phyloP scores from a whole-genome alignment of 2,329 filamentous ascomycete genomes.

The Coleophoma eucalyptorum region DNA sequence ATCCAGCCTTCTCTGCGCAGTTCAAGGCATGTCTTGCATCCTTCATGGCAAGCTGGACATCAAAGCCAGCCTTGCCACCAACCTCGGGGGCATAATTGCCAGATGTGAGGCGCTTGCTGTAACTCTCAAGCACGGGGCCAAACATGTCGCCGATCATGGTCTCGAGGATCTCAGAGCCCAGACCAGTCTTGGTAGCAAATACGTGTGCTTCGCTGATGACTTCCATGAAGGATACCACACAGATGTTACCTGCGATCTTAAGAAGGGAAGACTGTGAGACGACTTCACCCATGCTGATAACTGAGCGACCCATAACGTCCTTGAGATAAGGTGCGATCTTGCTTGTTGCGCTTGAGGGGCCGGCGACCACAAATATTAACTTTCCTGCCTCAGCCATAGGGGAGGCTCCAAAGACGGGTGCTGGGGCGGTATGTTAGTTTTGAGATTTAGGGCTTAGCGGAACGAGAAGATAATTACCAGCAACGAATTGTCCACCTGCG shows the following conservation, averaged over 20 bases:
- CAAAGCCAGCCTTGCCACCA: conserved; percentile 17
- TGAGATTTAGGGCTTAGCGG: no score
- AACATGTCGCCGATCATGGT: conserved; percentile 38
- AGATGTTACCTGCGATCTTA: conserved; percentile 37
- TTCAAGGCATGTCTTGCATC: conserved; percentile 21
- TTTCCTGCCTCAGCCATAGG: conserved; percentile 39
- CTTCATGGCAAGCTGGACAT: conserved; percentile 20
- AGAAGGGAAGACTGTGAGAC: conserved; percentile 36
- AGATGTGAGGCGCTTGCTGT: conserved; percentile 37
- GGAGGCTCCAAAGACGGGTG: conserved; percentile 39
- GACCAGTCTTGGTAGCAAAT: conserved; percentile 39
- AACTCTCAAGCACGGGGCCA: conserved; percentile 35
- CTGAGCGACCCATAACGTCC: conserved; percentile 35
- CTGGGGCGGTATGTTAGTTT: conserved; percentile 24
- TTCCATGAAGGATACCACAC: conserved; percentile 32
- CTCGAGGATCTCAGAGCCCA: conserved; percentile 36
- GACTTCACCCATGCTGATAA: conserved; percentile 39
- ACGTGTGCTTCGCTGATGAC: conserved; percentile 40
- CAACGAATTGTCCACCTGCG: conserved; percentile 31
- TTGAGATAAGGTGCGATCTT: conserved; percentile 35
- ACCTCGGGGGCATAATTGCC: conserved; percentile 36
- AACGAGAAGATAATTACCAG: conserved; percentile 2
- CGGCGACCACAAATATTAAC: conserved; percentile 39
- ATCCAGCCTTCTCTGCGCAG: conserved; percentile 15
- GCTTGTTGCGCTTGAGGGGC: conserved; percentile 28